Base-by-base conservation (phyloP, 352 stramenopile species). In the Phytopythium mirpurense region DNA sequence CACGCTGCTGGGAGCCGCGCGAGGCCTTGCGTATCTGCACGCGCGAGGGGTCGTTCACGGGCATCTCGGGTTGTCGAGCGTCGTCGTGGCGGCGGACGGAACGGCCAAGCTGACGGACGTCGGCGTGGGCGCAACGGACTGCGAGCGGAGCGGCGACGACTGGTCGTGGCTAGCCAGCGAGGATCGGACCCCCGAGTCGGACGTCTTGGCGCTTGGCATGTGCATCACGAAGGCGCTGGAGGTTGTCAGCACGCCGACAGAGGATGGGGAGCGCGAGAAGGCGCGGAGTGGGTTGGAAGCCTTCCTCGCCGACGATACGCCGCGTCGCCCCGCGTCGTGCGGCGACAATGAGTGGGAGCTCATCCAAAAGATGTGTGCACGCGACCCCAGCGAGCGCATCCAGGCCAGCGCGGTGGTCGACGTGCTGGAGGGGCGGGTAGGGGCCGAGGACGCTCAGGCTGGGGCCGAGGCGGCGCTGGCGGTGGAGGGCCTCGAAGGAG, bases 141-240 rank as follows among this genome's bases (percentile, higher is more conserved):
- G 18, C 5, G 1, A 27, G 11, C 3, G 45, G 45, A 41, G 21
- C n/a, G n/a, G 21, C 9, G 32, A 31, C 32, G 62, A 59, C 5
- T 42, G 58, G 11, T 65, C 10, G 23, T 15, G 0, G 51, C 40
- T 24, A 18, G 29, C 29, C 5, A 9, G 9, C 9, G 29, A 9
- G 11, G 42, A 54, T 0, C 46, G 49, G 10, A 65, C 65, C 2
- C 21, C 57, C 3, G 58, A 49, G 54, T 65, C 62, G 8, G 65
- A 73, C 44, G 38, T 70, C 3, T 73, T 59, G 32, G 51, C 57
- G 0, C 64, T 73, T 38, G 65, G 62, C n/a, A 64, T 73, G 54
- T 73, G 62, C 27, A 62, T 70, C 21, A 35, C 64, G 0, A 62
- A 73, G 52, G 54, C 65, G 7, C 35, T 70, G 16, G 60, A 48